A percentile compares a stretch with the other conserved stretches of the same genome.
Conservation (phyloP, 106 monocot species). For the Apostasia shenzhenica region DNA sequence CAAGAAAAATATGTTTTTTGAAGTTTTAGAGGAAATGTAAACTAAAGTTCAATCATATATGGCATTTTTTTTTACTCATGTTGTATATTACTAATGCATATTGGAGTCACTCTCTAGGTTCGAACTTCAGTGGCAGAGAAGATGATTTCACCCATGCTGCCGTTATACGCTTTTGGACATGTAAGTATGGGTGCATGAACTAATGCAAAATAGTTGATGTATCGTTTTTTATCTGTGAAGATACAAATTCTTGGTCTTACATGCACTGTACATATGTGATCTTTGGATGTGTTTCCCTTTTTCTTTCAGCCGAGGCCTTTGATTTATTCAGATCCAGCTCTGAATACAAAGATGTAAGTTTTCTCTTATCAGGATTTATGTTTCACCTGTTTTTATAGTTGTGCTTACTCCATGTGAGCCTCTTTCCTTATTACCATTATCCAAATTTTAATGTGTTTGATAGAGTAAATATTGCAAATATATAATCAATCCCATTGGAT, state of each 20-base stretch:
- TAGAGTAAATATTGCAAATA: neutral
- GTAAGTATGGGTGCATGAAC: slow-evolving; percentile 32
- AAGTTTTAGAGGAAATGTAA: neutral
- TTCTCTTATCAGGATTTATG: neutral
- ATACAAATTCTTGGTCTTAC: neutral
- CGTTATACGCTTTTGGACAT: slow-evolving; percentile 70
- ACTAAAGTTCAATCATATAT: neutral
- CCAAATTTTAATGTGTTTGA: neutral
- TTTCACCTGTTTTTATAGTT: neutral
- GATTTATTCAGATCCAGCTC: slow-evolving; percentile 57
- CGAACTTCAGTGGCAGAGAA: slow-evolving; percentile 40
- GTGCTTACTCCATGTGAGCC: neutral
- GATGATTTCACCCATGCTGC: slow-evolving; percentile 71
- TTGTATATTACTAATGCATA: slow-evolving; percentile 2
- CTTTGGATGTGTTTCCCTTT: neutral
- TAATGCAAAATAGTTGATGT: neutral
- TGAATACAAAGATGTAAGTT: slow-evolving; percentile 58
- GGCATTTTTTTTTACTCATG: neutral
- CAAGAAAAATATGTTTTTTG: neutral
- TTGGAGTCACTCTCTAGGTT: slow-evolving; percentile 33
- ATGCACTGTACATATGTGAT: neutral
- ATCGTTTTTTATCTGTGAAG: neutral
- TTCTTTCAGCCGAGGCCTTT: slow-evolving; percentile 56
- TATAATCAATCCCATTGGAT: neutral
- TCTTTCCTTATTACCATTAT: neutral